Evolutionary conservation across 345 rosid genomes (phyloP).

Genomic region (Cardamine resedifolia): DNA sequence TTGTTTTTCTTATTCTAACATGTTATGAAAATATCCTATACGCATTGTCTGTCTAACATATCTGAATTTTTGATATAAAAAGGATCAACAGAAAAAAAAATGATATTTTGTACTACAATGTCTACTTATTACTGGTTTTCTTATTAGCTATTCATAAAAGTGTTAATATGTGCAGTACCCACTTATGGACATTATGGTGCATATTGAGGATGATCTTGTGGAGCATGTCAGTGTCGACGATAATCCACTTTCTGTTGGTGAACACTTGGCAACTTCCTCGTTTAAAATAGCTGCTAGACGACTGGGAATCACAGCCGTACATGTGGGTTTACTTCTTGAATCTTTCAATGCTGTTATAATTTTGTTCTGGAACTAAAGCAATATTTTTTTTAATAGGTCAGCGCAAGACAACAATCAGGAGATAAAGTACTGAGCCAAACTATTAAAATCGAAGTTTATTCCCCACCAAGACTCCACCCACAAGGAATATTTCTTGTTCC

Average conservation of each 20-base stretch:
- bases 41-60: background rate
- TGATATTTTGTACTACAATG: background rate
- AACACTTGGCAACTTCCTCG: slow-evolving; percentile 43
- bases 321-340: slow-evolving; percentile 54
- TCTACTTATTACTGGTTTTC: background rate
- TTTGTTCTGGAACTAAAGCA: slow-evolving; percentile 23
- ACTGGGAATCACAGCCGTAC: slow-evolving; percentile 76
- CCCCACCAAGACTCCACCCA: slow-evolving; percentile 80
- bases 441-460: slow-evolving; percentile 77
- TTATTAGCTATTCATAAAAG: background rate
- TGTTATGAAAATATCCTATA: background rate
- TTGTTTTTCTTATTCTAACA: slow-evolving; percentile 6
- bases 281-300: slow-evolving; percentile 65
- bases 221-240: slow-evolving; percentile 50
- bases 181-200: slow-evolving; percentile 63
- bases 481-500: slow-evolving; percentile 69
- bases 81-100: background rate
- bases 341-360: slow-evolving; percentile 1
- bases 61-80: slow-evolving; percentile 4
- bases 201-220: slow-evolving; percentile 63
- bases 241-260: slow-evolving; percentile 42
- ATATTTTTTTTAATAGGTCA: slow-evolving; percentile 53
- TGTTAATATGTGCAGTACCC: slow-evolving; percentile 58
- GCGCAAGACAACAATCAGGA: slow-evolving; percentile 77
- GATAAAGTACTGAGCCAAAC: slow-evolving; percentile 67